These are phyloP conservation scores for Camelina hispida DNA, from an alignment of 345 rosid species.

Conservation along the genomic window DNA sequence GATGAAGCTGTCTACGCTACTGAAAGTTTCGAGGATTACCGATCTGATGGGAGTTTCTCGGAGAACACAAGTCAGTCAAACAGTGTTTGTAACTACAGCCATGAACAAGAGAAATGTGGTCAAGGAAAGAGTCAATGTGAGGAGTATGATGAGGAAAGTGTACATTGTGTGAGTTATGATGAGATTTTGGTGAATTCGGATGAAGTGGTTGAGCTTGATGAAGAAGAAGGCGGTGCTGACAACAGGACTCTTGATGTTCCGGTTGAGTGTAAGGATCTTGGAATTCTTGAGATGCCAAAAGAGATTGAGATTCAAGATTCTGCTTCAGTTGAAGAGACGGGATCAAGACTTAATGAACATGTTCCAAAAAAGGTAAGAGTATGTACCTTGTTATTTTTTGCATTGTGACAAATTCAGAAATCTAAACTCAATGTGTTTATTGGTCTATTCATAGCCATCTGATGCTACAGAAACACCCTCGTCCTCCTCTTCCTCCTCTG, in stretches of 20 bases:
- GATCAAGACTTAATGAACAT: conserved; percentile 5
- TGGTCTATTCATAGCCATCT: conserved; percentile 25
- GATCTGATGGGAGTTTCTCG: conserved; percentile 38
- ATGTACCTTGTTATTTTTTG: background rate
- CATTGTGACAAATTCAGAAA: conserved; percentile 7
- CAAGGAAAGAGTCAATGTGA: conserved; percentile 40
- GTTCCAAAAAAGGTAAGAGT: conserved; percentile 22
- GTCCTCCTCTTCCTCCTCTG: conserved; percentile 21
- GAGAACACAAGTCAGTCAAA: conserved; percentile 39
- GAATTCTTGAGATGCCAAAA: conserved; percentile 10
- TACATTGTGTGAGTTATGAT: conserved; percentile 49
- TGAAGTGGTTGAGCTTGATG: conserved; percentile 44
- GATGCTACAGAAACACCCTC: conserved; percentile 10
- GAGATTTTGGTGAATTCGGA: conserved; percentile 48
- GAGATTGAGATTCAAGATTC: conserved; percentile 46
- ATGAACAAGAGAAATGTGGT: conserved; percentile 31
- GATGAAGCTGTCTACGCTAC: conserved; percentile 38
- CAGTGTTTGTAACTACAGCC: conserved; percentile 27
- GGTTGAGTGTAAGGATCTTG: conserved; percentile 26
- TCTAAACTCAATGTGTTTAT: conserved; percentile 16
- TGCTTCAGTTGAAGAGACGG: conserved; percentile 1
- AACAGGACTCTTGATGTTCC: background rate
- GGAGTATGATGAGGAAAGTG: conserved; percentile 37
- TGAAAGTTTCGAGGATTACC: conserved; percentile 40
- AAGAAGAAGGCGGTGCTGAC: conserved; percentile 32